A percentile compares a stretch with the other conserved stretches of the same genome.
Conservation (phyloP, 2,329 filamentous ascomycete species). For the Aspergillus floridensis region DNA sequence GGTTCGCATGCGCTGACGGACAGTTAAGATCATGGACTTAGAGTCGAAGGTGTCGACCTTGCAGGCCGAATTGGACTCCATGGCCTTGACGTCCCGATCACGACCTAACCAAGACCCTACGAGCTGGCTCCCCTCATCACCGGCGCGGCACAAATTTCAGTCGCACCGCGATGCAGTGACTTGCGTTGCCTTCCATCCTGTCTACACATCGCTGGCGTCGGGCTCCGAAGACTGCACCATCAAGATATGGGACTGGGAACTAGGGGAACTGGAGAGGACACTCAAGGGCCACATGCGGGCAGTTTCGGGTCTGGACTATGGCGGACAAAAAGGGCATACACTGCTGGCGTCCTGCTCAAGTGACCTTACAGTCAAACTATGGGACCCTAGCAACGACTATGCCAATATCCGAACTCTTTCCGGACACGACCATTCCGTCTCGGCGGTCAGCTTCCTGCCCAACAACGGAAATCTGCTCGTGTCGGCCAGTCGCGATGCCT, state of each 20-base stretch:
- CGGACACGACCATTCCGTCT: slow-evolving; percentile 89
- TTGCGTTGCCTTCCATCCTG: slow-evolving; percentile 85
- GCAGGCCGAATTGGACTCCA: slow-evolving; percentile 16
- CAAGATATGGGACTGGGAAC: slow-evolving; percentile 96
- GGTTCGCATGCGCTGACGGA: slow-evolving; percentile 1
- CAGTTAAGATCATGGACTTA: slow-evolving; percentile 81
- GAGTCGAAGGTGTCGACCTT: slow-evolving; percentile 69
- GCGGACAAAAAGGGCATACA: slow-evolving; percentile 74
- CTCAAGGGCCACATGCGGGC: slow-evolving; percentile 87
- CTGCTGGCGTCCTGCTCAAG: slow-evolving; percentile 79
- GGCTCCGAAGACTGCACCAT: slow-evolving; percentile 90
- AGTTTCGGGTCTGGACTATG: slow-evolving; percentile 84
- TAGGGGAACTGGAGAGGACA: slow-evolving; percentile 82
- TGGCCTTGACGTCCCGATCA: slow-evolving; percentile 9
- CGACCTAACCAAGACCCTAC: slow-evolving; percentile 14
- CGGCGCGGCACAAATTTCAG: slow-evolving; percentile 73
- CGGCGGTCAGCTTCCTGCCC: slow-evolving; percentile 80
- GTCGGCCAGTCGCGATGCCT: slow-evolving; percentile 79
- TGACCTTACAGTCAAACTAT: slow-evolving; percentile 89
- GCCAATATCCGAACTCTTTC: slow-evolving; percentile 88
- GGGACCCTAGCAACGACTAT: slow-evolving; percentile 88
- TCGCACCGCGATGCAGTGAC: slow-evolving; percentile 81
- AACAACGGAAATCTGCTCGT: slow-evolving; percentile 75
- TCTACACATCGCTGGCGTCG: slow-evolving; percentile 86
- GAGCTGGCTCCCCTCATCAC: slow-evolving; percentile 23